Evolutionary conservation across 2,329 filamentous ascomycete species (phyloP), one percentile per base, ranked within the genome.

Genomic region (Xylaria sp.): DNA sequence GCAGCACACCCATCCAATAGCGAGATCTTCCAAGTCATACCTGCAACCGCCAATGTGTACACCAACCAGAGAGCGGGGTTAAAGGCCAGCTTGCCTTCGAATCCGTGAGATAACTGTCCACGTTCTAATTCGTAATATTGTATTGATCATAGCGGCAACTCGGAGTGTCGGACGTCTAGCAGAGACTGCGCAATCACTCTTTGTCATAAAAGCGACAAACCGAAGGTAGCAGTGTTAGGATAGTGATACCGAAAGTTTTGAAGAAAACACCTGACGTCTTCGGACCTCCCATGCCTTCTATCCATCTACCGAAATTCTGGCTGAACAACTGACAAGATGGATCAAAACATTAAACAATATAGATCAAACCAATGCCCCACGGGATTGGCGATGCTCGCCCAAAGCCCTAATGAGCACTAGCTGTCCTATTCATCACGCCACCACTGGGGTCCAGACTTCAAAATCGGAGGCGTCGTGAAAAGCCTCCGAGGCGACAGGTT

Each of bases 81-180:
- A 43, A 36, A 46, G 2, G 30, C 20, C 2, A 10, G 25, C 25
- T 20, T 3, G 3, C 3, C 23, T 56, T 46, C 41, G 3, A 50
- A 50, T 36, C 30, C n/a, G 28, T 39, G 32, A 55, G 25, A 34
- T 52, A 55, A 50, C 30, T 30, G 39, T 61, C 10, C 48, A 61
- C 63, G 60, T 58, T 30, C 32, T 59, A 62, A 62, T 46, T 69
- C 64, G 15, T 69, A 20, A 67, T 55, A 48, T 58, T 48, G 50
- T 61, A 18, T 56, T 53, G 18, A 48, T 67, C 41, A 41, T 45
- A 41, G 23, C 30, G 20, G 20, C 52, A 36, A 59, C 53, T 25
- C 7, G 20, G 28, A 32, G 23, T 13, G 15, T 64, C 13, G 30
- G 23, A 9, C n/a, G 6, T 56, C 7, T 28, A 41, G 36, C 41